Base-by-base conservation (phyloP, 2,329 filamentous ascomycete species). In the Penicillium paneum region DNA sequence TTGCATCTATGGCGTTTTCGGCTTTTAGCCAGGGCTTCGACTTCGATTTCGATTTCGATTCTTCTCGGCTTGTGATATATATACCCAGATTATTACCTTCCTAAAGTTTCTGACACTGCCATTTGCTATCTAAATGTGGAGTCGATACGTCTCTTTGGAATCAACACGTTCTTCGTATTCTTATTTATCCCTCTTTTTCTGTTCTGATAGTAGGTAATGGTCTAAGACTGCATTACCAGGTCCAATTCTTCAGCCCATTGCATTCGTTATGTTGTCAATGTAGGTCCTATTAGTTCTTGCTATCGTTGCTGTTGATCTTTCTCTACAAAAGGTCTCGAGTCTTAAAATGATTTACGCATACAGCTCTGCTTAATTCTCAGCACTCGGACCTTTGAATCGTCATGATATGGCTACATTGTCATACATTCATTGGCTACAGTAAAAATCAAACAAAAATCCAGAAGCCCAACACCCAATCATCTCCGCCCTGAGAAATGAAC, bases 1-100 rank as follows among this genome's bases (percentile, higher is more conserved):
- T 54, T 54, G 52, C 52, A 54, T 54, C 12, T 44, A 7, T 44
- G 52, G 52, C 52, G 52, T 50, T 50, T 50, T 38, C 40, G 38
- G 31, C 52, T 49, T 51, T 46, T 13, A 8, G 32, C 13, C 32
- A 13, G 15, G 36, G 6, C 6, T 24, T 24, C 3, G 21, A 24
- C 5, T 24, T 24, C 21, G 21, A 24, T 5, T 24, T 24, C 21
- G 21, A 38, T 50, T n/a, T 44, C 19, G 15, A 24, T 39, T 31
- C 28, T 26, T 54, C 29, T 21, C 31, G 35, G 40, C 48, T 51
- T 53, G 39, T 52, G 35, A 39, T 40, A 52, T 54, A 43, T 47
- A 55, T 55, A 55, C 53, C 53, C 53, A 52, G 24, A 29, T 47
- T 52, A 29, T 47, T 52, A 34, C 46, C 13, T 38, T 39, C 34